phyloP scores from a whole-genome alignment of 2,329 filamentous ascomycete species.

The Phoma sp. region DNA sequence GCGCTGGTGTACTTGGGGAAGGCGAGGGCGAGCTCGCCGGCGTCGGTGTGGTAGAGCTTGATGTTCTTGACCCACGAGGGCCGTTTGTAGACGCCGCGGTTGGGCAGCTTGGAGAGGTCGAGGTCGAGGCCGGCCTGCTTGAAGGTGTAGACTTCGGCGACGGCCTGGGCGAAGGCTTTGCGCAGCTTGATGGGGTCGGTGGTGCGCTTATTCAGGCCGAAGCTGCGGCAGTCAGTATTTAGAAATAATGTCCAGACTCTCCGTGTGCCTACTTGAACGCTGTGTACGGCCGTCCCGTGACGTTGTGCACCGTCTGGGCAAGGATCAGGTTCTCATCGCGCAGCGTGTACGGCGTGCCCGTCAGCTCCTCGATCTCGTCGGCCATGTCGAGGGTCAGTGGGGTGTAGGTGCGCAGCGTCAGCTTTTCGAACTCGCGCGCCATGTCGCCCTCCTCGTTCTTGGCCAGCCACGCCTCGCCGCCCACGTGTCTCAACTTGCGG shows the following conservation, averaged over 20 bases:
- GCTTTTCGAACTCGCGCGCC: slow-evolving; percentile 44
- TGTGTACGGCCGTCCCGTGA: slow-evolving; percentile 43
- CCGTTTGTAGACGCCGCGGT: slow-evolving; percentile 36
- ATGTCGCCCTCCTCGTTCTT: slow-evolving; percentile 38
- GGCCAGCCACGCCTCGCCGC: slow-evolving; percentile 54
- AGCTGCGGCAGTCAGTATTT: slow-evolving; percentile 15
- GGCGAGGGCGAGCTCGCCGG: slow-evolving; percentile 29
- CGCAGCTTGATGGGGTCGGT: slow-evolving; percentile 26
- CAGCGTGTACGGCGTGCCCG: slow-evolving; percentile 40
- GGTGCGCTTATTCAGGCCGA: slow-evolving; percentile 29
- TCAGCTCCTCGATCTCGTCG: slow-evolving; percentile 39
- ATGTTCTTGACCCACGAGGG: slow-evolving; percentile 40
- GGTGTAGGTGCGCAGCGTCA: slow-evolving; percentile 42
- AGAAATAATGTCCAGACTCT: too few relatives aligned
- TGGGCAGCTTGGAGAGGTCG: slow-evolving; percentile 34
- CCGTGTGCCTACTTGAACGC: slow-evolving; percentile 18
- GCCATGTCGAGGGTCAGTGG: slow-evolving; percentile 40
- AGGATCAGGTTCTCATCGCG: slow-evolving; percentile 38
- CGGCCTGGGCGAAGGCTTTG: slow-evolving; percentile 60
- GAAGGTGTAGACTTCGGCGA: slow-evolving; percentile 62
- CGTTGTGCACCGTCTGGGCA: slow-evolving; percentile 38
- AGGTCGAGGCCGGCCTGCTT: slow-evolving; percentile 36
- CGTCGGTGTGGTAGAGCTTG: slow-evolving; percentile 28
- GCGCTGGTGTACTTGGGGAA: slow-evolving; percentile 29
- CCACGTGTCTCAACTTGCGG: slow-evolving; percentile 59